These are phyloP conservation scores for Cavenderia fasciculata DNA, from an alignment of 78 protist genomes.

Conservation along the genomic window DNA sequence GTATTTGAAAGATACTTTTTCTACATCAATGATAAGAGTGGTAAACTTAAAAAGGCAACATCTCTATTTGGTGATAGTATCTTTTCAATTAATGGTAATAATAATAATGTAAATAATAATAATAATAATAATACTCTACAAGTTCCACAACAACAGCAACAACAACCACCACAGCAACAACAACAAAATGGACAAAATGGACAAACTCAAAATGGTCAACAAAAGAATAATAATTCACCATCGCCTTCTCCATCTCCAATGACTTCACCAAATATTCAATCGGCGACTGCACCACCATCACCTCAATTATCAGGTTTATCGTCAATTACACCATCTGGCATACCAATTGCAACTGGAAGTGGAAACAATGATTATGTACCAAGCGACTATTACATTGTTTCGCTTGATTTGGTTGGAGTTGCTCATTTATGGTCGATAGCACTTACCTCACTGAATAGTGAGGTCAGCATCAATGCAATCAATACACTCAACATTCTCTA, in stretches of 20 bases:
- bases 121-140: not conserved
- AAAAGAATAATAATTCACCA: too few species aligned
- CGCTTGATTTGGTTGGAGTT: constrained; percentile 46
- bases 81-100: not conserved
- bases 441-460: constrained; percentile 12
- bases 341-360: not conserved
- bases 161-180: not conserved
- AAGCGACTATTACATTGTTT: constrained; percentile 39
- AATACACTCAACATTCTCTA: constrained; percentile 29
- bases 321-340: not conserved
- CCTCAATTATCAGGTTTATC: not conserved
- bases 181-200: not conserved
- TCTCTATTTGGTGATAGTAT: not conserved
- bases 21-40: constrained; percentile 52
- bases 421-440: constrained; percentile 60
- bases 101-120: not conserved
- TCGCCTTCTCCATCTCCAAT: constrained; percentile 32
- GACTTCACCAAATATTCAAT: constrained; percentile 10
- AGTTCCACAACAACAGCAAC: not conserved
- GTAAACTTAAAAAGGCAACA: constrained; percentile 33
- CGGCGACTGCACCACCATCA: not conserved
- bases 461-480: constrained; percentile 43
- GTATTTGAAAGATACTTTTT: constrained; percentile 65
- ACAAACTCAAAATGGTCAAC: too few species aligned
- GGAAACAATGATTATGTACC: constrained; percentile 3